Evolutionary conservation across 495 filamentous ascomycete genomes (phyloP), one percentile per base, ranked within the genome.

Genomic region (Talaromyces borbonicus): DNA sequence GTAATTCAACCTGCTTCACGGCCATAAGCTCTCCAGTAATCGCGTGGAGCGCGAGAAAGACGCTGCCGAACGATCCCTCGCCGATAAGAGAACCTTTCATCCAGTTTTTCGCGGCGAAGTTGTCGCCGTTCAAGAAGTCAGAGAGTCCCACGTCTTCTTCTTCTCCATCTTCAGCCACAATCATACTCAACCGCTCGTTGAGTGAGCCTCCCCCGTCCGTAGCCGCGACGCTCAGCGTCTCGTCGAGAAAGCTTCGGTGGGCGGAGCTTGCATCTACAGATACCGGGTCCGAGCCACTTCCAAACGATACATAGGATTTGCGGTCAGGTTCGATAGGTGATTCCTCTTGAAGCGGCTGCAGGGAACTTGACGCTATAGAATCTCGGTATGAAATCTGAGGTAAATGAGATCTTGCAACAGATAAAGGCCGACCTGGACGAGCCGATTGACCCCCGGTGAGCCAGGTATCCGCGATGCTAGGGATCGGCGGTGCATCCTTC

Each of bases 51-150:
- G 92, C 93, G 30, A 99, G 73, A 68, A 89, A 99, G 40, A 99
- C 92, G 53, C 86, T 90, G 55, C 92, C 92, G 56, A 99, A 99
- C 36, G 88, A 95, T 48, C 92, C 92, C 61, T 95, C 88, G 36
- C 92, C 92, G 54, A 99, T 99, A 38, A 97, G 67, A 11, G 89
- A 87, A 56, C 92, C 92, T 66, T 96, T 95, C 88, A 99, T 99
- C 89, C 94, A 99, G 58, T 90, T 88, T 66, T 88, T 81, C 32
- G 92, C 85, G 47, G 93, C 87, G 78, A 92, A 96, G 22, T 87
- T 87, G 57, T 96, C 90, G 26, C 87, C 87, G 30, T 87, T 82
- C 30, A 96, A 71, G 70, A 94, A 94, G 27, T 81, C 79, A 50
- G 87, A 81, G 4, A 90, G 71, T 44, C 81, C 82, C 52, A 80